Evolutionary conservation across 192 early-diverging fungal species (phyloP), one percentile per base, ranked within the genome.

Genomic region (Kappamyces sp.): DNA sequence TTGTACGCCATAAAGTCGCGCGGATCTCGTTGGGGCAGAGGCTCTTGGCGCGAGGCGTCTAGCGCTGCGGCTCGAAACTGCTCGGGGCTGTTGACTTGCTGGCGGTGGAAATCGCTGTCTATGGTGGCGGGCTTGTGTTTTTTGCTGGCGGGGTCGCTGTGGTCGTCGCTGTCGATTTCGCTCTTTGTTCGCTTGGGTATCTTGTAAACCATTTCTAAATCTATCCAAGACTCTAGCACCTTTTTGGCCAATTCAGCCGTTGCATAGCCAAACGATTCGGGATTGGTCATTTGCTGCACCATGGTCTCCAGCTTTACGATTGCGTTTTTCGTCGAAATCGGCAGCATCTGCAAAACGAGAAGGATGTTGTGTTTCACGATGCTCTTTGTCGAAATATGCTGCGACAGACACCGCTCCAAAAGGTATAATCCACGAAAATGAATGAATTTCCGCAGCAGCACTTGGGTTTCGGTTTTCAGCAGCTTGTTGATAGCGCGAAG

Each of bases 311-410:
- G 69, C 6, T 84, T 73, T 34, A 87, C 82, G 15, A 94, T 78
- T 2, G 84, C 75, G 66, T 97, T 93, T 33, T 84, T 68, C 5
- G 88, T 85, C 4, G 86, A 64, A 7, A 93, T 78, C 6, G 94
- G 94, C 47, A 97, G 75, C 22, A 74, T 75, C 2, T 81, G 77
- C 36, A 97, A 63, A 8, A 91, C 83, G 22, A 49, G 60, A 39
- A 82, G 38, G 15, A 68, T 62, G 65, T 75, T 36, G 47, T 9
- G 34, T 31, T 61, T 14, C 9, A 49, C 45, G 30, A 61, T 87
- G 78, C 39, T 72, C 67, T 45, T 74, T 5, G 11, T 35, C 37
- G 38, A 47, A 49, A 54, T 76, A 65, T 84, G 84, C 62, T 83
- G 79, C 42, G 71, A 66, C 30, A 91, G 65, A 86, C 87, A 85